A percentile compares a stretch with the other conserved stretches of the same genome.
Conservation (phyloP, 768 basidiomycete genomes). For the Mycena galericulata region DNA sequence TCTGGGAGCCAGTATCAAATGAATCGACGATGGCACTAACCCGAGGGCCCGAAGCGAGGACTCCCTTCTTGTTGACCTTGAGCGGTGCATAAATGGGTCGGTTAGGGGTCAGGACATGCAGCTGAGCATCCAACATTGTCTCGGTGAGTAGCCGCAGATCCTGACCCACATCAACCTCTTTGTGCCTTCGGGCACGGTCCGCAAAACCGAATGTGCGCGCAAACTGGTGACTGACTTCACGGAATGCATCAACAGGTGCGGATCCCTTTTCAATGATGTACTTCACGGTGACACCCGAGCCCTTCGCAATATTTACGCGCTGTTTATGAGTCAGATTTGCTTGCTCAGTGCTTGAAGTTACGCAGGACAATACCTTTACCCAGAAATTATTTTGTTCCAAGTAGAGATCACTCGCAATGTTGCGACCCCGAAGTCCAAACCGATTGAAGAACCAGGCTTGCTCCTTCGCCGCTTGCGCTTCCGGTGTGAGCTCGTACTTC, state of each 20-base stretch:
- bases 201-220: slow-evolving; percentile 37
- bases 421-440: slow-evolving; percentile 40
- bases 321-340: slow-evolving; percentile 12
- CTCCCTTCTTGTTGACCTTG: slow-evolving; percentile 17
- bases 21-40: too few species aligned
- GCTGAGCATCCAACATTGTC: slow-evolving; percentile 31
- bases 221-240: slow-evolving; percentile 37
- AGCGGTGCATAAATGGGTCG: slow-evolving; percentile 25
- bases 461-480: slow-evolving; percentile 35
- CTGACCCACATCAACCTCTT: slow-evolving; percentile 37
- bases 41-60: neutral
- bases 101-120: slow-evolving; percentile 15
- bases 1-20: neutral
- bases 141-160: slow-evolving; percentile 40
- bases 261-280: slow-evolving; percentile 45
- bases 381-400: slow-evolving; percentile 46
- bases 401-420: slow-evolving; percentile 46
- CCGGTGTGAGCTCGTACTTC: slow-evolving; percentile 36
- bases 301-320: slow-evolving; percentile 40
- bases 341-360: neutral
- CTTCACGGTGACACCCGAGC: slow-evolving; percentile 38
- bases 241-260: slow-evolving; percentile 45
- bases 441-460: slow-evolving; percentile 44
- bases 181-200: slow-evolving; percentile 35
- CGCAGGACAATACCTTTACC: slow-evolving; percentile 38